Base-by-base conservation (phyloP, 805 yeast genomes). In the Candida nemodendra region DNA sequence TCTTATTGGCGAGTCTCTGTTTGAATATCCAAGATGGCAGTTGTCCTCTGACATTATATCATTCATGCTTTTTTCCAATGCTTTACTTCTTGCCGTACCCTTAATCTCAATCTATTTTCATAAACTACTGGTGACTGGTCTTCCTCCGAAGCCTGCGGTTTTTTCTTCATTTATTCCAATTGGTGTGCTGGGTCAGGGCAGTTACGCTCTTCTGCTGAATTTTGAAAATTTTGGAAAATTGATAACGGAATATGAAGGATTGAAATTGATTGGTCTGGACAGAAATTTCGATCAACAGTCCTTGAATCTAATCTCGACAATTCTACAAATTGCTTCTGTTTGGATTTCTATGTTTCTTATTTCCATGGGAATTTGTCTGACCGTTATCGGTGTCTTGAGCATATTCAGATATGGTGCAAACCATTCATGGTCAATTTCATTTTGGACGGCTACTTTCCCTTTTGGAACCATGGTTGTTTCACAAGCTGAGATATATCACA, bases 391-490 rank as follows among this genome's bases (percentile, higher is more conserved):
- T 1, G 27, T 68, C 2, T 31, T 61, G 2, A 55, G 69, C 18
- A 60, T 66, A 2, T 8, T 61, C 1, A 48, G 52, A 15, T 52
- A 56, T 23, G 71, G 71, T 0, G 53, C 59, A 4, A 59, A 58
- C 14, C 48, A 41, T 14, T 38, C 47, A 22, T 80, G 78, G 64
- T 64, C 68, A 19, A 68, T 69, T 45, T 71, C 76, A 1, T 78
- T 79, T 78, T 85, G 96, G 96, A 79, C 89, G 13, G 75, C 84
- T 68, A 84, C 96, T 46, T 89, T 89, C 80, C 96, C 96, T 4
- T 53, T 88, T 50, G 96, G 96, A 2, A 86, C 95, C 0, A 79
- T 85, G 81, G 68, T 82, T 0, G 57, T 83, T 11, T 77, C 87
- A 2, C 71, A 77, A 41, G 59, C 67, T 8, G 73, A 77, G 48